Evolutionary conservation across 768 basidiomycete species (phyloP).

Genomic region (Porphyrellus cyaneotinctus): DNA sequence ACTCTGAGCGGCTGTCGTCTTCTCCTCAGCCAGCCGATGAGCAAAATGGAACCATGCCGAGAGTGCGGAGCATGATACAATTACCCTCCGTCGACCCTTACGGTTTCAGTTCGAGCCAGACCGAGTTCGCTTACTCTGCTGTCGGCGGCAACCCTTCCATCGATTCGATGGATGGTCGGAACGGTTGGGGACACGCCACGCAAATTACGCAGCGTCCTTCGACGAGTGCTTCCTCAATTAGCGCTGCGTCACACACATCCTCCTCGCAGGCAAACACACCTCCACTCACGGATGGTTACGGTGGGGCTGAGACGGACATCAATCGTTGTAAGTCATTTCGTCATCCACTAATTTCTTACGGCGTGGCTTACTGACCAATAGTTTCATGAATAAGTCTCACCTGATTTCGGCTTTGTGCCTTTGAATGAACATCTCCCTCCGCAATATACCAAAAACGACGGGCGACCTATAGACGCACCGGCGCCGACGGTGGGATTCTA

Average conservation of each 20-base stretch:
- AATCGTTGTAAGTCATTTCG: conserved; percentile 69
- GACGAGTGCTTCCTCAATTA: conserved; percentile 67
- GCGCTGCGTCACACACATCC: conserved; percentile 70
- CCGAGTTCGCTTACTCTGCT: conserved; percentile 80
- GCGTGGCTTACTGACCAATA: conserved; percentile 45
- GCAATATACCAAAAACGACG: conserved; percentile 54
- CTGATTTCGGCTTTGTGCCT: conserved; percentile 80
- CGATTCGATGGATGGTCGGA: conserved; percentile 36
- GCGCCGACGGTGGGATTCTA: conserved; percentile 25
- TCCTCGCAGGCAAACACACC: conserved; percentile 82
- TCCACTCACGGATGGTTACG: conserved; percentile 61
- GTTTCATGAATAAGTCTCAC: conserved; percentile 56
- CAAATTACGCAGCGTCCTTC: conserved; percentile 56
- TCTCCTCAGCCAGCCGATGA: conserved; percentile 64
- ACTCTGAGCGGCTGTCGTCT: conserved; percentile 65
- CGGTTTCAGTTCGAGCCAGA: conserved; percentile 57
- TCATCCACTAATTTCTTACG: conserved; percentile 27
- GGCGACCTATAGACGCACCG: conserved; percentile 44
- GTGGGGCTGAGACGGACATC: conserved; percentile 65
- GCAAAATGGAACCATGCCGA: conserved; percentile 49
- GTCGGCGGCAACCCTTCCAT: conserved; percentile 42
- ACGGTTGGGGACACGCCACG: conserved; percentile 40
- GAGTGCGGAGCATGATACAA: conserved; percentile 82
- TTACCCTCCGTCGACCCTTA: conserved; percentile 71
- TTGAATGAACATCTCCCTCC: conserved; percentile 74